A percentile compares a stretch with the other conserved stretches of the same genome.
Conservation (phyloP, 2,329 filamentous ascomycete genomes). For the Dothistroma septosporum region DNA sequence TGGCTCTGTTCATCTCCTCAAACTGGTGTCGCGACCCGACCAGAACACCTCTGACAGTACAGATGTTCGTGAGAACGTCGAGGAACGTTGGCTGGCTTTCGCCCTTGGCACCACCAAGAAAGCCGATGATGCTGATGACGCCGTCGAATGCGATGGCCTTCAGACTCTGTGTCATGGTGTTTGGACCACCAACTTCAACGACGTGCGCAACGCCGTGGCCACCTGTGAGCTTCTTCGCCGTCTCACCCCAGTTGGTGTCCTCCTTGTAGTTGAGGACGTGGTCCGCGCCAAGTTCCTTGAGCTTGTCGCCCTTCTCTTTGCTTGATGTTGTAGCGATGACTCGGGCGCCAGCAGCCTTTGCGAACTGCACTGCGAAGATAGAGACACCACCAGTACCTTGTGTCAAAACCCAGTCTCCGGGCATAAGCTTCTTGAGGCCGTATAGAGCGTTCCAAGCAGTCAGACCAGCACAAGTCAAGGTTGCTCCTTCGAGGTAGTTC, state of each 20-base stretch:
- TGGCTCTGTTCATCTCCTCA: conserved; percentile 56
- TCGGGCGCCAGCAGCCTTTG: conserved; percentile 50
- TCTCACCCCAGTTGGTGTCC: conserved; percentile 52
- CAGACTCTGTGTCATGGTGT: conserved; percentile 54
- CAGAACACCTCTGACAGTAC: conserved; percentile 55
- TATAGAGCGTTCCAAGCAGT: conserved; percentile 54
- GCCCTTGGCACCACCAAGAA: conserved; percentile 48
- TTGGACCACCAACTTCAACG: conserved; percentile 62
- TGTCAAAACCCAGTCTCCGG: conserved; percentile 54
- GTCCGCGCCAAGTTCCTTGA: conserved; percentile 53
- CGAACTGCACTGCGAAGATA: conserved; percentile 59
- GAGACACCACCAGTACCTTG: conserved; percentile 67
- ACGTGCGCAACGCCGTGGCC: conserved; percentile 59
- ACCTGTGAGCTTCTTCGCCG: conserved; percentile 49
- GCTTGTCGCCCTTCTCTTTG: conserved; percentile 45
- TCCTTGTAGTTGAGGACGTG: conserved; percentile 56
- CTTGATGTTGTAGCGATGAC: conserved; percentile 58
- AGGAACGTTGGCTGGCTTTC: conserved; percentile 51
- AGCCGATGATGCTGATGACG: conserved; percentile 55
- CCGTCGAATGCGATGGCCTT: conserved; percentile 47
- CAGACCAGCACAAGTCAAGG: conserved; percentile 45
- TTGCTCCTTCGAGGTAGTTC: conserved; percentile 45
- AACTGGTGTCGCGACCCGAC: conserved; percentile 55
- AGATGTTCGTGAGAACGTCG: conserved; percentile 48
- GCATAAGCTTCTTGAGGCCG: conserved; percentile 41